A percentile compares a stretch with the other conserved stretches of the same genome.
Evolutionary conservation across 75 land plant species (phyloP).

Genomic region (Chamaecyparis obtusa): DNA sequence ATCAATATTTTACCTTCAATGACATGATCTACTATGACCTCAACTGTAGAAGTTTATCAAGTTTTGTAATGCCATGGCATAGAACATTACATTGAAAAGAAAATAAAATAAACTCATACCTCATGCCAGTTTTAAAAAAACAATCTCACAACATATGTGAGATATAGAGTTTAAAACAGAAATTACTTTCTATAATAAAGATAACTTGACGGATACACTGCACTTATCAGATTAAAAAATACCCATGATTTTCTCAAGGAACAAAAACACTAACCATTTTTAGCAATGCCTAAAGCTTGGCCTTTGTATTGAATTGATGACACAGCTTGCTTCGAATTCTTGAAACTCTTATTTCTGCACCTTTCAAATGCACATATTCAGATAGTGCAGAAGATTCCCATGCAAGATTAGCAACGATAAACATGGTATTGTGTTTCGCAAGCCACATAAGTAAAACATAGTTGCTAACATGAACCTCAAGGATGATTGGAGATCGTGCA

Average conservation of each 20-base stretch:
- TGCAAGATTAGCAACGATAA: neutral
- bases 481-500: neutral
- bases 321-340: neutral
- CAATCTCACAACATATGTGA: neutral
- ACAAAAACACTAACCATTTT: neutral
- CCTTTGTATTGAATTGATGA: neutral
- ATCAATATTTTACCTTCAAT: neutral
- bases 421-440: neutral
- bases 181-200: neutral
- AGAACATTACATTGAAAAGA: neutral
- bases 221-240: neutral
- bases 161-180: neutral
- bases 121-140: neutral
- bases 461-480: neutral
- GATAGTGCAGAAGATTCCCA: neutral
- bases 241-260: neutral
- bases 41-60: neutral
- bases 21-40: neutral
- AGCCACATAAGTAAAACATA: neutral
- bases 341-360: neutral
- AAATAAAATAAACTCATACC: neutral
- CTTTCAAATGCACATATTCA: neutral
- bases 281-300: neutral
- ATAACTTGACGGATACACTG: neutral
- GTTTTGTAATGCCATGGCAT: neutral